Base-by-base conservation (phyloP, 2,329 filamentous ascomycete species). In the Trichophyton mentagrophytes region DNA sequence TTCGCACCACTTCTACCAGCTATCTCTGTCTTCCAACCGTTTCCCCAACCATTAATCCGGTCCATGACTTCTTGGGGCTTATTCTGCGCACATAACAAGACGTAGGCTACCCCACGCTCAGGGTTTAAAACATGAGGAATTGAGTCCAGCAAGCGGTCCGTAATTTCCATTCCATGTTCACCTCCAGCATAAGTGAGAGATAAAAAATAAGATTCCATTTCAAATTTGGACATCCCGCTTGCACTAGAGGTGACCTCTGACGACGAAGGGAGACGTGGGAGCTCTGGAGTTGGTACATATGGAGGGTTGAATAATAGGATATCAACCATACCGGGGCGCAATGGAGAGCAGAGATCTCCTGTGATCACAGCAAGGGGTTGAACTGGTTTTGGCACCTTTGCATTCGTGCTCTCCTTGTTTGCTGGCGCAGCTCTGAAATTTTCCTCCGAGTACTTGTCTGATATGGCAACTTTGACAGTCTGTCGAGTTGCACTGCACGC, bases 231-330 rank as follows among this genome's bases (percentile, higher is more conserved):
- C 46, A 38, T 44, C 8, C 20, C 42, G 36, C 53, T 40, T 6
- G 53, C 15, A 36, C 58, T 40, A 13, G 58, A 44, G 6, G 60
- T 27, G 7, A 9, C 15, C 11, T 55, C 44, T 7, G 15, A 22
- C 11, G 58, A 17, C 3, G 27, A 20, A 20, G 61, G 62, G n/a
- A 62, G 60, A 15, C 36, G 71, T 1, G 92, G 91, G 62, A 95
- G 75, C 46, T 85, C 82, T 27, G 86, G 81, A 1, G 91, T 95
- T 1, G 93, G 93, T 13, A 99, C 93, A 71, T 99, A 99, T 0
- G 93, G 93, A 59, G 93, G 93, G 71, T 99, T 99, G 80, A 97
- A 99, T 30, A 99, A 81, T 64, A 99, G 80, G 9, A 99, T 81
- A 70, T 99, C 93, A 3, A 95, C 81, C 44, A 75, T 74, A 1